These are phyloP conservation scores for Stenocarpella maydis DNA, from an alignment of 2,329 filamentous ascomycete species.

Conservation along the genomic window DNA sequence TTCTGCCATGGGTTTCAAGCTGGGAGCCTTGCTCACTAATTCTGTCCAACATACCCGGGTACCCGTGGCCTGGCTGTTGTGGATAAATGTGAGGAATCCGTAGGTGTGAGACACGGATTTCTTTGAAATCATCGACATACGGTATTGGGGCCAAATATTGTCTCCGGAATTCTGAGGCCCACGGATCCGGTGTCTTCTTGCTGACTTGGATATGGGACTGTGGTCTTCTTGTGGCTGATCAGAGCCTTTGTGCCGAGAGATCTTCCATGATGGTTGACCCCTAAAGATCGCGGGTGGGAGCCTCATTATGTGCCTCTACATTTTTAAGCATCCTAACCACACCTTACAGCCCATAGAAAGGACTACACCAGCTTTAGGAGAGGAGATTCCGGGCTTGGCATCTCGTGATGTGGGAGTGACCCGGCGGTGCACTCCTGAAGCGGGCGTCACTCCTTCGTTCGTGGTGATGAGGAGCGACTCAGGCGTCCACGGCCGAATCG, in stretches of 20 bases:
- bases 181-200: background rate
- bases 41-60: too few species aligned
- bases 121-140: too few species aligned
- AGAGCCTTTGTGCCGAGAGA: background rate
- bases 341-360: too few species aligned
- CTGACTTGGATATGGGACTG: background rate
- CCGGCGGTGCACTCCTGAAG: background rate
- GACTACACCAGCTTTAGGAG: background rate
- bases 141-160: too few species aligned
- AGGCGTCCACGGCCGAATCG: background rate
- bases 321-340: background rate
- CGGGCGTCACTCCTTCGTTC: background rate
- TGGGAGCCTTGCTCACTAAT: too few species aligned
- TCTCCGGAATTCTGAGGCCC: too few species aligned
- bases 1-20: too few species aligned
- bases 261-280: background rate
- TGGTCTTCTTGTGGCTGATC: background rate
- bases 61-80: too few species aligned
- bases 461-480: background rate
- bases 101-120: too few species aligned
- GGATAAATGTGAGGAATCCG: too few species aligned
- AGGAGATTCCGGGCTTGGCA: too few species aligned
- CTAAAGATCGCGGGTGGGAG: background rate
- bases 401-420: background rate
- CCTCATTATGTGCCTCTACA: too few species aligned